Evolutionary conservation across 495 filamentous ascomycete species (phyloP), one percentile per base, ranked within the genome.

Genomic region (Penicillium diatomitis): DNA sequence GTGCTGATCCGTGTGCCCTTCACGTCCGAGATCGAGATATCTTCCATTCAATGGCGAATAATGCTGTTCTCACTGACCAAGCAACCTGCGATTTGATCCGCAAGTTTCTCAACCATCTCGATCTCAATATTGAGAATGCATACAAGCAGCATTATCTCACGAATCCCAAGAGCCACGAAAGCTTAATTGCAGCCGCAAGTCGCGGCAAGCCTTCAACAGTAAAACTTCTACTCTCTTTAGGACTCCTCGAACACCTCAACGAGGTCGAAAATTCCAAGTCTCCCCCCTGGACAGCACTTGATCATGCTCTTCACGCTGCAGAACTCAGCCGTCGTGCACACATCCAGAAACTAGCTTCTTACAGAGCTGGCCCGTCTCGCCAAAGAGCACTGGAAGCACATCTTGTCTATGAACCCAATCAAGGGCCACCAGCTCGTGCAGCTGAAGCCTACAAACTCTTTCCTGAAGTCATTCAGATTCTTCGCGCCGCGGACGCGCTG

Each of bases 1-100:
- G 52, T 32, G 52, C 52, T 4, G 39, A 55, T 31, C 37, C 47
- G 2, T 43, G 46, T 11, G 28, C 34, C 9, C 35, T 41, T 6
- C 50, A 47, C 12, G 31, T n/a, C 27, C 32, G 44, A 34, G 52
- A 38, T 10, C 45, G 48, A 38, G 52, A 55, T 8, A 51, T 55
- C 8, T 47, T 55, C 39, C 48, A 47, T n/a, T 47, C 52, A n/a
- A 48, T 55, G 4, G 52, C 48, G 37, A 51, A 51, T 32, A 55
- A 55, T 11, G 48, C 20, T 31, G 34, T 47, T 9, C 36, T 55
- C 5, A 55, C 12, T 8, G 52, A 55, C 33, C 47, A 51, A 44
- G 29, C 4, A 28, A 55, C 43, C 41, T 44, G 37, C 38, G 48
- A 55, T 8, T 39, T 55, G 3, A 55, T 55, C 2, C 6, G 35